Percentiles rank a stretch among this genome's conserved stretches.
Conservation (phyloP, 2,329 filamentous ascomycete species). For the Ophiostoma himal-ulmi region DNA sequence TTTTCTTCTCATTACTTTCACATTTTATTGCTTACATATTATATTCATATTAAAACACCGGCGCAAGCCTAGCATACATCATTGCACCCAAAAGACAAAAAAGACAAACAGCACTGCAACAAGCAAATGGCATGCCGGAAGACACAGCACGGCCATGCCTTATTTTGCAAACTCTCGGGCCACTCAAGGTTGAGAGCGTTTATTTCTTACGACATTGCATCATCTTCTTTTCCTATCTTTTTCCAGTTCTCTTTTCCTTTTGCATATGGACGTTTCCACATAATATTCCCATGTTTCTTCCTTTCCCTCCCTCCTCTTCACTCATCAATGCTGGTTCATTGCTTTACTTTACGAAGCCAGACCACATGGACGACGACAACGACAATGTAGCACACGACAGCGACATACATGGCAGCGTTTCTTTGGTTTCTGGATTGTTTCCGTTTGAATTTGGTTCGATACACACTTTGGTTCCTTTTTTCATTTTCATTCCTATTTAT, state of each 20-base stretch:
- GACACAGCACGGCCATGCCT: not conserved
- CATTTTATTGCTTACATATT: not conserved
- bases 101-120: not conserved
- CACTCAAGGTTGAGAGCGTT: slow-evolving; percentile 21
- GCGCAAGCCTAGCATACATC: slow-evolving; percentile 15
- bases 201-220: not conserved
- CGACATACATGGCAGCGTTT: slow-evolving; percentile 1
- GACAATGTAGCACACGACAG: slow-evolving; percentile 6
- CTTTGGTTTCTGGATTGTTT: not conserved
- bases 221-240: not conserved
- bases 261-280: not conserved
- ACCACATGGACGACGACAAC: not conserved
- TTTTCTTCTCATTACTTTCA: not conserved
- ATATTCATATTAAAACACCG: not conserved
- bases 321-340: slow-evolving; percentile 22
- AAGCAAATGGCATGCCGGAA: not conserved
- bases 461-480: not conserved
- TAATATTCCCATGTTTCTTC: not conserved
- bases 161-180: not conserved
- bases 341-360: not conserved
- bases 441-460: not conserved
- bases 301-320: not conserved
- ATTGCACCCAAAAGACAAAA: slow-evolving; percentile 15
- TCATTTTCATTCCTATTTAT: not conserved
- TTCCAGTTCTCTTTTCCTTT: slow-evolving; percentile 12